These are phyloP conservation scores for Protomyces lactucae-debilis DNA, from an alignment of 1,139 yeast species.

Conservation along the genomic window DNA sequence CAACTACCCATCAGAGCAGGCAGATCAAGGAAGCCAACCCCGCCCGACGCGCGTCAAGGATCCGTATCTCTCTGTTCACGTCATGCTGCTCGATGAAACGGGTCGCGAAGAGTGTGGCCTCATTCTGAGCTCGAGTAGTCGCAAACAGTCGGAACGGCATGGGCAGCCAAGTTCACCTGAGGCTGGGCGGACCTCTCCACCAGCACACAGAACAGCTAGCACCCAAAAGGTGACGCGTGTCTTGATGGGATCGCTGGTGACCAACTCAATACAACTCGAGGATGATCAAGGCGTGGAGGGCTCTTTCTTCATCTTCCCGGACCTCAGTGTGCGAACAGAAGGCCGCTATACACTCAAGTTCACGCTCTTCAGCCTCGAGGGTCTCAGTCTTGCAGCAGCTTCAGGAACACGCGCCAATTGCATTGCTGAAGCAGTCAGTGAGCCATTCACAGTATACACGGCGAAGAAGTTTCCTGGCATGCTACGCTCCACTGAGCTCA, in stretches of 20 bases:
- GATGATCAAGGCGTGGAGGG: conserved; percentile 24
- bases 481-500: conserved; percentile 2
- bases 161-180: background rate
- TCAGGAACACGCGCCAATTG: background rate
- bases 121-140: background rate
- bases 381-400: background rate
- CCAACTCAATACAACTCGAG: background rate
- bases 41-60: background rate
- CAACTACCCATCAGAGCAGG: background rate
- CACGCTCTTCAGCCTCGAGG: conserved; percentile 33
- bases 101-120: conserved; percentile 6
- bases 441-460: conserved; percentile 39
- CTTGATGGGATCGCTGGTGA: conserved; percentile 19
- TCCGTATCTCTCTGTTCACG: conserved; percentile 21
- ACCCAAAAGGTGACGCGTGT: conserved; percentile 9
- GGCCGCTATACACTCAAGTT: conserved; percentile 39
- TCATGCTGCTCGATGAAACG: conserved; percentile 2
- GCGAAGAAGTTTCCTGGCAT: conserved; percentile 42
- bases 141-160: background rate
- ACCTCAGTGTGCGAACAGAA: conserved; percentile 40
- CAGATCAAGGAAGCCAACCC: background rate
- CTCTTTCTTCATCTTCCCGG: conserved; percentile 38
- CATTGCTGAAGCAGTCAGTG: conserved; percentile 34
- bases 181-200: background rate
- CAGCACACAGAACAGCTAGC: background rate